Evolutionary conservation across 768 basidiomycete species (phyloP), one percentile per base, ranked within the genome.

Genomic region (Pleurotus sapidus): DNA sequence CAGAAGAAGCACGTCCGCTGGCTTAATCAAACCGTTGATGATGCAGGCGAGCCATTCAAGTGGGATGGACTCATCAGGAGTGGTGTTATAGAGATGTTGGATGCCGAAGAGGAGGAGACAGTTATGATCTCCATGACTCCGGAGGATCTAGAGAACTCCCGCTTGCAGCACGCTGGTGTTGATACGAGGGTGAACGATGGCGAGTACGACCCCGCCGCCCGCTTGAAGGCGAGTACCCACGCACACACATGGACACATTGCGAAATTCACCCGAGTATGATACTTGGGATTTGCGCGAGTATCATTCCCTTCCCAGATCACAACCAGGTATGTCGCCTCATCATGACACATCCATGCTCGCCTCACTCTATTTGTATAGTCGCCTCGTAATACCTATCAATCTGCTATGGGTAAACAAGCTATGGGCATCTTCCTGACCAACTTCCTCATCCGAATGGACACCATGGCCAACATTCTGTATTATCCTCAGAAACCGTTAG

Each of bases 331-430:
- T 60, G 86, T 73, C 43, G 25, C 2, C 9, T 34, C 30, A 4
- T 25, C 30, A 50, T 59, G 8, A 12, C 4, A 15, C 5, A 45
- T 45, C 8, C 48, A 46, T 40, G 27, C 40, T 59, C 47, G 60
- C 42, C 42, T 45, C 42, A 45, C 57, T 64, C 12, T 65, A 34
- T 7, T 49, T 34, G 39, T 27, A 8, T 61, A 98, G 93, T 99
- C 96, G 58, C 96, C 96, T 63, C 97, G 96, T 86, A 99, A 99
- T 69, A 99, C 96, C 3, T 99, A 99, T 68, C 96, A 99, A 76
- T 98, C 96, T 46, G 96, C 96, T 53, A 99, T 99, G 96, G 97
- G 97, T 64, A 99, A 99, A 77, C 96, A 99, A 84, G 96, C 96
- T 9, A 99, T 99, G 96, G 96, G 97, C 50, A 94, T 98, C 63